phyloP scores from a whole-genome alignment of 73 alveolate genomes.

The Paramecium pentaurelia region DNA sequence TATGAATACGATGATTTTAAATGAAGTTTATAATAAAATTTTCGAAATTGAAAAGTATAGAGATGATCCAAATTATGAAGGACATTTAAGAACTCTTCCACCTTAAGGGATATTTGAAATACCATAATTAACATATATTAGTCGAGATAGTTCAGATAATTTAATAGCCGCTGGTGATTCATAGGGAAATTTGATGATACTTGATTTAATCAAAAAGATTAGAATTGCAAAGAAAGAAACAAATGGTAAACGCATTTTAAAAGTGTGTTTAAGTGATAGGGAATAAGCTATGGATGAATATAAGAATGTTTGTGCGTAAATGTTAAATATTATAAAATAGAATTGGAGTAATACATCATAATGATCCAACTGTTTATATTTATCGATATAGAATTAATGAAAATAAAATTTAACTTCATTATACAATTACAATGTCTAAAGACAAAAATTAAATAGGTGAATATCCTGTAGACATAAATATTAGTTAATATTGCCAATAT shows the following conservation, averaged over 20 bases:
- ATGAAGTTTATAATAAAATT: constrained; percentile 29
- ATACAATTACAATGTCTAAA: constrained; percentile 34
- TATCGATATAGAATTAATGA: constrained; percentile 22
- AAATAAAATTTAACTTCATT: constrained; percentile 9
- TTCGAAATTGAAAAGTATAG: constrained; percentile 55
- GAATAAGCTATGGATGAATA: not conserved
- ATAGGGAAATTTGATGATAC: constrained; percentile 27
- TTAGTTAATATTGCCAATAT: constrained; percentile 19
- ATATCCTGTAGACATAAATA: constrained; percentile 14
- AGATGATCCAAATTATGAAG: constrained; percentile 61
- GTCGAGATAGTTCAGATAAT: constrained; percentile 20
- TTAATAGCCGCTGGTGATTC: constrained; percentile 48
- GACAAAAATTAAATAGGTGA: not conserved
- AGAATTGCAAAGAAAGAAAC: constrained; percentile 41
- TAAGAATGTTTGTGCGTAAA: constrained; percentile 15
- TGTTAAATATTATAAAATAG: not conserved
- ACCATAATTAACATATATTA: not conserved
- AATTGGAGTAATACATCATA: constrained; percentile 1
- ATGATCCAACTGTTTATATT: constrained; percentile 45
- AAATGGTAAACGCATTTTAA: constrained; percentile 5
- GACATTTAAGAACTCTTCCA: constrained; percentile 28
- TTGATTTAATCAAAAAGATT: constrained; percentile 43
- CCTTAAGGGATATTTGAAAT: constrained; percentile 55
- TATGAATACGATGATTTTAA: not conserved
- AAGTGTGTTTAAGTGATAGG: not conserved